Evolutionary conservation across 2,329 filamentous ascomycete species (phyloP).

Genomic region (Leptoxyphium fumago): DNA sequence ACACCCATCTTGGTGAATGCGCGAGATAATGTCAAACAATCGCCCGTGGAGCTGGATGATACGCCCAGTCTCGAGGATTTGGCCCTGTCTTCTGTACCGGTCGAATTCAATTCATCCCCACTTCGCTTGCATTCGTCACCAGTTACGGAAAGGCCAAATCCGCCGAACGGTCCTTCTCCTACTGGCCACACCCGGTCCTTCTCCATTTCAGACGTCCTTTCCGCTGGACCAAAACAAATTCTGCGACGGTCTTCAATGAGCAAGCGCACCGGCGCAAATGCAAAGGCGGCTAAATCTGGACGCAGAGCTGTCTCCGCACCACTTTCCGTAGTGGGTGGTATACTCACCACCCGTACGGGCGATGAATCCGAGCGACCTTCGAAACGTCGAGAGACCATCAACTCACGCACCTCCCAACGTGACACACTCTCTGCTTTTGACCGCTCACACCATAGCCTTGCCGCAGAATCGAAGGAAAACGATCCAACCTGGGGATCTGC

Average conservation of each 20-base stretch:
- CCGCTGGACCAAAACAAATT: slow-evolving; percentile 20
- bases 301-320: slow-evolving; percentile 16
- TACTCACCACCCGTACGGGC: slow-evolving; percentile 19
- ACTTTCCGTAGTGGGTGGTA: slow-evolving; percentile 24
- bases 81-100: background rate
- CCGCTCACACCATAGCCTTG: background rate
- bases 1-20: slow-evolving; percentile 19
- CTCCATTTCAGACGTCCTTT: slow-evolving; percentile 33
- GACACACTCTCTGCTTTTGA: background rate
- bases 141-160: slow-evolving; percentile 5
- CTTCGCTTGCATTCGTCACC: slow-evolving; percentile 13
- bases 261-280: slow-evolving; percentile 17
- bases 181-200: slow-evolving; percentile 32
- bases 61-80: slow-evolving; percentile 8
- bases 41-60: slow-evolving; percentile 14
- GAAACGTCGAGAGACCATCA: slow-evolving; percentile 20
- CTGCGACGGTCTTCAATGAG: slow-evolving; percentile 24
- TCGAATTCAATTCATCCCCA: slow-evolving; percentile 2
- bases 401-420: background rate
- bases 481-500: background rate
- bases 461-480: background rate
- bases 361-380: slow-evolving; percentile 19
- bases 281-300: slow-evolving; percentile 12
- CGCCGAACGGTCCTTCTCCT: background rate
- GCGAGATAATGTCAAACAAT: slow-evolving; percentile 11